phyloP scores from a whole-genome alignment of 2,329 filamentous ascomycete species.

The Aspergillus quadrilineatus region DNA sequence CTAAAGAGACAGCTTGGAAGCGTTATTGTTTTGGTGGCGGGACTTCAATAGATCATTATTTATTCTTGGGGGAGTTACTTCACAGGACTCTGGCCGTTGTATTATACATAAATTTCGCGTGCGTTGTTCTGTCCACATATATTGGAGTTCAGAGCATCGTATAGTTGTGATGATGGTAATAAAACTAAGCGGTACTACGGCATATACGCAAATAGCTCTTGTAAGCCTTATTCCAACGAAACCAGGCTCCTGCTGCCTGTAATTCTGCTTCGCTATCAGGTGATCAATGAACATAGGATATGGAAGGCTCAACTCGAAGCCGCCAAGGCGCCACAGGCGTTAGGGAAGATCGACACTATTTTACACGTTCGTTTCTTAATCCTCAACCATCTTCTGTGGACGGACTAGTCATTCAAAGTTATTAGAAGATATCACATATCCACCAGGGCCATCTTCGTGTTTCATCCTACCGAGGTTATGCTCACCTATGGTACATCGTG shows the following conservation, averaged over 20 bases:
- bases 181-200: no score
- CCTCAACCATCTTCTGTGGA: background rate
- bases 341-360: conserved; percentile 2
- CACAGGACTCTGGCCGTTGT: background rate
- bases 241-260: background rate
- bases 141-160: no score
- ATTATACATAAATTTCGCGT: background rate
- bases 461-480: background rate
- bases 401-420: background rate
- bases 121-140: background rate
- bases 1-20: conserved; percentile 83
- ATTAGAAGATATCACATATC: conserved; percentile 1
- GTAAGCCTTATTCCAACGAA: background rate
- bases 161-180: no score
- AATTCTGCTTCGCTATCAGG: background rate
- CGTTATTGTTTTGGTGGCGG: conserved; percentile 76
- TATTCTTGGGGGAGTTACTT: no score
- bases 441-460: background rate
- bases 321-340: conserved; percentile 14
- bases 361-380: background rate
- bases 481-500: conserved; percentile 1
- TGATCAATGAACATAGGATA: background rate
- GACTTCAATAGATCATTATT: conserved; percentile 23
- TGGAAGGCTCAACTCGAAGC: conserved; percentile 7
- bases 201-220: background rate